phyloP scores from a whole-genome alignment of 192 early-diverging fungal genomes.

The Chytriomyces confervae region DNA sequence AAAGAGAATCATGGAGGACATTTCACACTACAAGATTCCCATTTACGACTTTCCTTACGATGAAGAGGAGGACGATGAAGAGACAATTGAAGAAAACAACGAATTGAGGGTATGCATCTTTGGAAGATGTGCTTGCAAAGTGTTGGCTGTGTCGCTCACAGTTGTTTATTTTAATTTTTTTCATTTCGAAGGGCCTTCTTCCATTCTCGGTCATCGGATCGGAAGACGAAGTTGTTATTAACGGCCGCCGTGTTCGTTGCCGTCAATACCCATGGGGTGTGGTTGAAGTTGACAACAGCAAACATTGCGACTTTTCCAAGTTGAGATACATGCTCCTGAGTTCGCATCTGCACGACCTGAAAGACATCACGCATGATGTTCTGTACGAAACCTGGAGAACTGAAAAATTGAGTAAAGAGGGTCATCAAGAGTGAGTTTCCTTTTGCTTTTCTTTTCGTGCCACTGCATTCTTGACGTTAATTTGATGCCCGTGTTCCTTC shows the following conservation, averaged over 20 bases:
- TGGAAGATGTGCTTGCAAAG: no score
- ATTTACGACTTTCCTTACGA: conserved; percentile 98
- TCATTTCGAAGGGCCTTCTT: conserved; percentile 47
- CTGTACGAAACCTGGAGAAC: conserved; percentile 51
- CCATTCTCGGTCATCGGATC: conserved; percentile 67
- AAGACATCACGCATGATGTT: conserved; percentile 71
- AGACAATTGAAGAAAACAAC: conserved; percentile 97
- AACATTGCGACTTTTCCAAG: conserved; percentile 70
- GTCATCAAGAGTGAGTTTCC: conserved; percentile 30
- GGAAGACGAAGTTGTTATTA: conserved; percentile 63
- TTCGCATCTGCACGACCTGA: conserved; percentile 80
- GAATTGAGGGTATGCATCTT: conserved; percentile 72
- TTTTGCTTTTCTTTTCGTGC: not conserved
- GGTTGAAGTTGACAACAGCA: conserved; percentile 64
- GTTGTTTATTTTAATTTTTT: conserved; percentile 5
- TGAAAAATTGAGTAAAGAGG: conserved; percentile 30
- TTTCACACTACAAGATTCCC: conserved; percentile 92
- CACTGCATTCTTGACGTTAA: not conserved
- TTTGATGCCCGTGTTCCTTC: not conserved
- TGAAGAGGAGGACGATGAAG: conserved; percentile 97
- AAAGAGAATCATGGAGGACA: conserved; percentile 95
- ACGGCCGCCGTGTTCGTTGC: conserved; percentile 62
- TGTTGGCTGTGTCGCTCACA: not conserved
- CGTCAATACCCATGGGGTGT: conserved; percentile 72
- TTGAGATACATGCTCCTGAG: conserved; percentile 63